These are phyloP conservation scores for Cyberlindnera subsufficiens DNA, from an alignment of 805 yeast species.

Conservation along the genomic window DNA sequence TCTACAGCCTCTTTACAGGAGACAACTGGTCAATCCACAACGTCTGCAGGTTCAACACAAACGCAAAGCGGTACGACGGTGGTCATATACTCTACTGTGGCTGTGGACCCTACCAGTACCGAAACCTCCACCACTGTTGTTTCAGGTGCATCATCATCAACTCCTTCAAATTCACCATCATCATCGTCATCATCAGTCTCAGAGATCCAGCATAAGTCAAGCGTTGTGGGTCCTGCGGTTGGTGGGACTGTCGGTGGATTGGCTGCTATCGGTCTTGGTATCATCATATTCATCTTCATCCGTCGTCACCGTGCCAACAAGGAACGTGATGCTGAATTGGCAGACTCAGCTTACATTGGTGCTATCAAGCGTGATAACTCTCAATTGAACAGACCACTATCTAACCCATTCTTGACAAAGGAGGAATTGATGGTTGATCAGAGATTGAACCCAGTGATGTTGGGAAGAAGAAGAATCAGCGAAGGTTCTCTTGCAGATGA, in stretches of 20 bases:
- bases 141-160: slow-evolving; percentile 17
- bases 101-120: slow-evolving; percentile 11
- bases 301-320: slow-evolving; percentile 31
- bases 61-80: slow-evolving; percentile 15
- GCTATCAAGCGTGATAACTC: slow-evolving; percentile 45
- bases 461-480: slow-evolving; percentile 77
- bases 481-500: slow-evolving; percentile 88
- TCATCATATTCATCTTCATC: slow-evolving; percentile 32
- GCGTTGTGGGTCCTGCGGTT: slow-evolving; percentile 48
- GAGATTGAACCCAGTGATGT: slow-evolving; percentile 65
- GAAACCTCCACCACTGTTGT: slow-evolving; percentile 8
- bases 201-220: neutral
- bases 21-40: slow-evolving; percentile 17
- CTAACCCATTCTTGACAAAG: slow-evolving; percentile 59
- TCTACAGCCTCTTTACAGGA: slow-evolving; percentile 19
- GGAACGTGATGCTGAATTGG: slow-evolving; percentile 38
- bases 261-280: slow-evolving; percentile 38
- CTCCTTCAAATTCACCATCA: slow-evolving; percentile 21
- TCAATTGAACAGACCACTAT: slow-evolving; percentile 28
- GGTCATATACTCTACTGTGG: slow-evolving; percentile 18
- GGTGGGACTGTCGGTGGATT: slow-evolving; percentile 60
- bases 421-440: slow-evolving; percentile 55
- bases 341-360: slow-evolving; percentile 53
- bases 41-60: slow-evolving; percentile 20
- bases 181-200: slow-evolving; percentile 7